Conservation (phyloP, 495 filamentous ascomycete species). For the Daldinia concentrica region DNA sequence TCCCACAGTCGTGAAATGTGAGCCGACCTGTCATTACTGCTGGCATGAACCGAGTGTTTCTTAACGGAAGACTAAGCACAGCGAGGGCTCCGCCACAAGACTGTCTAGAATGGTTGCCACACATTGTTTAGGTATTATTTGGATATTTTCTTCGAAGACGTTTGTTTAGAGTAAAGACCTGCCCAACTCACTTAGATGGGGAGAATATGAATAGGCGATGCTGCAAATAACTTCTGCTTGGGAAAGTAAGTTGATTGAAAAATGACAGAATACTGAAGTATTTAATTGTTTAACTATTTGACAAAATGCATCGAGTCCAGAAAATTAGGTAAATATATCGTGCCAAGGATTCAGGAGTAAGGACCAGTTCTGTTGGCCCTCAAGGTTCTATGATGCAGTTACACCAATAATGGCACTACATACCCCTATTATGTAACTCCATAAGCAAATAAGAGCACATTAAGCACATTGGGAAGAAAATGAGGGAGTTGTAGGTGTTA, state of each 20-base stretch:
- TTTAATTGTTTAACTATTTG: not conserved
- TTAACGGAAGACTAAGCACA: slow-evolving; percentile 35
- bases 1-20: slow-evolving; percentile 41
- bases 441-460: not conserved
- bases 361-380: slow-evolving; percentile 13
- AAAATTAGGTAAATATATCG: not conserved
- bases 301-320: not conserved
- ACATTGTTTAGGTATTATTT: slow-evolving; percentile 26
- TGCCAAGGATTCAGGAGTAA: slow-evolving; percentile 9
- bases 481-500: not conserved
- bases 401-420: not conserved
- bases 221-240: not conserved
- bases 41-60: slow-evolving; percentile 10
- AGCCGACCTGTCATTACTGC: slow-evolving; percentile 34
- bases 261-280: not conserved
- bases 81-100: slow-evolving; percentile 46
- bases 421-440: not conserved
- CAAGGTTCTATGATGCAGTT: slow-evolving; percentile 27
- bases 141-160: not conserved
- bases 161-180: not conserved
- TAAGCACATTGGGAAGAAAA: slow-evolving; percentile 5
- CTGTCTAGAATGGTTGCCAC: slow-evolving; percentile 31
- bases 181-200: not conserved
- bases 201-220: not conserved
- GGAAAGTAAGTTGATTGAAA: not conserved